Evolutionary conservation across 306 rosid species (phyloP), one percentile per base, ranked within the genome.

Genomic region (Castanea mollissima): DNA sequence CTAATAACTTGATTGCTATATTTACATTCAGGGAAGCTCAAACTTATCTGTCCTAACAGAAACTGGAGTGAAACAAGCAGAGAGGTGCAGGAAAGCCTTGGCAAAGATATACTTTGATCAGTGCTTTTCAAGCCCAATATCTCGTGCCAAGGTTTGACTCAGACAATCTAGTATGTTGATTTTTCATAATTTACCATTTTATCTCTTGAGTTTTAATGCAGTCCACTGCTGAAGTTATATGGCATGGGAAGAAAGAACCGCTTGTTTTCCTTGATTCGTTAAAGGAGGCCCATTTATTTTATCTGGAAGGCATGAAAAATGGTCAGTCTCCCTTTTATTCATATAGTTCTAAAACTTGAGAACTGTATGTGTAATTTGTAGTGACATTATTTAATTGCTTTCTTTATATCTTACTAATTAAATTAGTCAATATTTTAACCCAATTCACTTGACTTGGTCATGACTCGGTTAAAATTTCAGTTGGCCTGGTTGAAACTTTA

Each of bases 221-320:
- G 97, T 86, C 85, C 78, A 92, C 95, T 80, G 93, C 93, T 58
- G 93, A 89, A 85, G 81, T 92, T 73, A 31, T 90, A 78, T 90
- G 95, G 95, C 78, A 82, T 79, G 95, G 90, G 71, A 90, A 85
- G 74, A 85, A 75, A 81, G 89, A 80, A 56, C 95, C 92, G 49
- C 46, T 92, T 55, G 73, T 89, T 85, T 89, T 85, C 83, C 85
- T 89, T 74, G 92, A 90, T 82, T 89, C 90, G 0, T 89, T 92
- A 71, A 87, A 78, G 83, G 97, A 92, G 83, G 83, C 90, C 78
- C 88, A 90, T 77, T 83, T 92, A 20, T 92, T 86, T 82, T 87
- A 77, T 71, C 95, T 92, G 74, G 93, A 92, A 92, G 97, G 97
- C 87, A 73, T 89, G 95, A 92, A 56, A 87, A 92, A 90, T 89